Base-by-base conservation (phyloP, 345 rosid species). In the Isatis tinctoria region DNA sequence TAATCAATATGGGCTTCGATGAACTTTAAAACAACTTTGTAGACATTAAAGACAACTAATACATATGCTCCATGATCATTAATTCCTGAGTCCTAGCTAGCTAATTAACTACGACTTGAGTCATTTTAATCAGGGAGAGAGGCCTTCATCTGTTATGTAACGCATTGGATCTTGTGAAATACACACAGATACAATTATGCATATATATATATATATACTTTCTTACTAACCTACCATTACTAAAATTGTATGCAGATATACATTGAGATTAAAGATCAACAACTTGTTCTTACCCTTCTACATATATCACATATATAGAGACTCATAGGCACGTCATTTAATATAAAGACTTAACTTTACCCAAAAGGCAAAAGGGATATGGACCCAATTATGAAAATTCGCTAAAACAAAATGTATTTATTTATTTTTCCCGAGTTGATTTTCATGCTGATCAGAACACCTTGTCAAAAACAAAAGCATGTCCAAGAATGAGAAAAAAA, bases 1-100 rank as follows among this genome's bases (percentile, higher is more conserved):
- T 45, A 74, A 65, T 74, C 67, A 60, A 32, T 22, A 22, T 60
- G 68, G 68, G 63, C 9, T 39, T 40, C 32, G 60, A 72, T 61
- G 61, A 37, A 68, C 74, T 60, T 52, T 48, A 75, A 60, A 75
- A 60, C 69, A 68, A 67, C 64, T 47, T 61, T 61, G 63, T 35
- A 22, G 54, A 41, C 33, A 41, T 12, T 33, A 5, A 20, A 53
- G 10, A 53, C 51, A 67, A 33, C n/a, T 59, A 36, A 28, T 47
- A 30, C 10, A 48, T 74, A 36, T 48, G 54, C 35, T 32, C 8
- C 44, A 17, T 44, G 70, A 24, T 73, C 36, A 3, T 8, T 18
- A 28, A 37, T 39, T 72, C 75, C 67, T 48, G 43, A 61, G 16
- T 27, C 32, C 44, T 72, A 51, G 52, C 44, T 72, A 51, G 52